Conservation (phyloP, 108 stramenopile species). For the Chaetoceros muelleri region DNA sequence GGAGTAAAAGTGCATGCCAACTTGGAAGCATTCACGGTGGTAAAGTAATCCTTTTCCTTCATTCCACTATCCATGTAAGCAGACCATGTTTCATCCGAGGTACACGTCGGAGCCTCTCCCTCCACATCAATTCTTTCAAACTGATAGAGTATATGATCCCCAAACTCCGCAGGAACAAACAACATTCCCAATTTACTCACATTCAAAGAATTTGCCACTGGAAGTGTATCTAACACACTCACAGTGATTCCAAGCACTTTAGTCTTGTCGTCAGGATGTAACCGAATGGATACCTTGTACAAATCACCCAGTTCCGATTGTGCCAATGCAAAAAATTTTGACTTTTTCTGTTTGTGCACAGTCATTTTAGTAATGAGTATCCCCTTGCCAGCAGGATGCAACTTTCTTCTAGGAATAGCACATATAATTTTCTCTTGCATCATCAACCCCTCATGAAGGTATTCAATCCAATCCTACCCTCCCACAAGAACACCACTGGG, state of each 20-base stretch:
- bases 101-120: conserved; percentile 39
- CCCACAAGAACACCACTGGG: conserved; percentile 94
- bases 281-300: conserved; percentile 79
- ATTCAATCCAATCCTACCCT: conserved; percentile 88
- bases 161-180: conserved; percentile 89
- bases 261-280: conserved; percentile 46
- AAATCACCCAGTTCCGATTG: conserved; percentile 96
- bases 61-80: conserved; percentile 10
- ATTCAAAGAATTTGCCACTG: conserved; percentile 73
- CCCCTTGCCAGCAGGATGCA: conserved; percentile 62
- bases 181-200: conserved; percentile 87
- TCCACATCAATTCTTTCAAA: conserved; percentile 85
- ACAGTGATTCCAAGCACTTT: conserved; percentile 46
- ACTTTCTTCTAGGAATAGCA: conserved; percentile 70
- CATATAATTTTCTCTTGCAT: conserved; percentile 25
- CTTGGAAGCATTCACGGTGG: conserved; percentile 23
- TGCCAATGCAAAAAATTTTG: conserved; percentile 89
- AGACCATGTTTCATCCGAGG: conserved; percentile 26
- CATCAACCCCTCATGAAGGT: conserved; percentile 77
- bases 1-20: conserved; percentile 73
- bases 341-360: conserved; percentile 82
- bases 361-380: conserved; percentile 72
- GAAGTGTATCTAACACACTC: conserved; percentile 84
- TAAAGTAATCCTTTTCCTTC: conserved; percentile 18
- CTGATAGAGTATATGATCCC: conserved; percentile 93